Evolutionary conservation across 1,284 basidiomycete genomes (phyloP).

Genomic region (Takashimella tepidaria): DNA sequence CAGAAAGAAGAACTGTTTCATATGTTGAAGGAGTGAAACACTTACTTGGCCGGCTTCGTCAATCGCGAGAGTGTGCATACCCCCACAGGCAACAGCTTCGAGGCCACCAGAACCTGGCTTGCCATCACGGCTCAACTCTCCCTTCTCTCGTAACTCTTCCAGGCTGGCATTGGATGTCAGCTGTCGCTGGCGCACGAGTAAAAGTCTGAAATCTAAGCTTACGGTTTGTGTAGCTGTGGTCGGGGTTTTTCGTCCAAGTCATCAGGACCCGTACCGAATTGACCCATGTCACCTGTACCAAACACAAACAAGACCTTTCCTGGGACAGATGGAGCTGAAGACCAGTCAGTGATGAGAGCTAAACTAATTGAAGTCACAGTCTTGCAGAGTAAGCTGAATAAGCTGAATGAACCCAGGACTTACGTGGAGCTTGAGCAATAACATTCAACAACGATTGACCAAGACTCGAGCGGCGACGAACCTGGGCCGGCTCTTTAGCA

Average conservation of each 20-base stretch:
- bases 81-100: slow-evolving; percentile 69
- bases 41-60: slow-evolving; percentile 78
- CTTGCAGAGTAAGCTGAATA: too few species aligned
- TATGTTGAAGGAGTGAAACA: too few species aligned
- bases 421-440: slow-evolving; percentile 31
- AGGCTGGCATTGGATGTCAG: slow-evolving; percentile 33
- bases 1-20: background rate
- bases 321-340: slow-evolving; percentile 18
- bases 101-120: slow-evolving; percentile 56
- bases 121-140: slow-evolving; percentile 50
- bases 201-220: background rate
- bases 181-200: too few species aligned
- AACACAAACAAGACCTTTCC: slow-evolving; percentile 62
- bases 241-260: slow-evolving; percentile 62
- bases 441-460: slow-evolving; percentile 20
- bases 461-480: slow-evolving; percentile 19
- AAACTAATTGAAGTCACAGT: too few species aligned
- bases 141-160: slow-evolving; percentile 44
- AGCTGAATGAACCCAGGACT: slow-evolving; percentile 3
- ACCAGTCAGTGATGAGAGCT: background rate
- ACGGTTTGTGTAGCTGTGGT: slow-evolving; percentile 59
- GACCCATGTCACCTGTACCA: slow-evolving; percentile 79
- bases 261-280: slow-evolving; percentile 73
- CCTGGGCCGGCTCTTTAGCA: slow-evolving; percentile 19
- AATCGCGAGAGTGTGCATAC: slow-evolving; percentile 76